Evolutionary conservation across 768 basidiomycete genomes (phyloP), one percentile per base, ranked within the genome.

Genomic region (Hypsizygus marmoreus): DNA sequence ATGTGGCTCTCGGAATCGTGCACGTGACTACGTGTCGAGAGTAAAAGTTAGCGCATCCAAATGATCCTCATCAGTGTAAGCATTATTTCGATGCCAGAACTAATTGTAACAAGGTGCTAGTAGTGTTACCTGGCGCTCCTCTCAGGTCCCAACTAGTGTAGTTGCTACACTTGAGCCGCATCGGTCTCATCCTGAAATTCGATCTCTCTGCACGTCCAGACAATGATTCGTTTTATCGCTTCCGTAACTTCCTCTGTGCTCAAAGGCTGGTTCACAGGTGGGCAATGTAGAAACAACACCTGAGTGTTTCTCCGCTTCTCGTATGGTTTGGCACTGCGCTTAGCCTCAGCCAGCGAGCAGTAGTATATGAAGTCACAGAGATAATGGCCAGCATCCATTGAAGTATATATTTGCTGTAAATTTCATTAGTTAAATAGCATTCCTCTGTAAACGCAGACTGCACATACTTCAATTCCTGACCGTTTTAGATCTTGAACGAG

Each of bases 341-440:
- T 79, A 20, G 79, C 75, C 59, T 88, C 86, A 4, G 85, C 84
- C 20, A 88, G 73, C 8, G 85, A 87, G 58, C 84, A 84, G 56
- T 86, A 90, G 61, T 84, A 87, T 48, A 84, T 77, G 62, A 84
- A 89, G 66, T 89, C 87, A 59, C 83, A 86, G 9, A 88, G 65
- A 61, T 82, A 90, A 60, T 86, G 84, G 0, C 86, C 87, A 12
- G 86, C 82, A 58, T 89, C 87, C 74, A 83, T 77, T 2, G 86
- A 88, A 14, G 82, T 75, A 59, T 83, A 81, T 16, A 87, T 81
- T 66, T 82, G 74, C 83, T 87, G 55, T 38, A 38, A 40, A 48
- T 38, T 47, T 32, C 44, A n/a, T n/a, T 13, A 22, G 38, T 56
- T 49, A 39, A 43, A 9, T 19, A 30, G 5, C 23, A 6, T 37